Base-by-base conservation (phyloP, 1,284 basidiomycete species). In the Phellopilus nigrolimitatus region DNA sequence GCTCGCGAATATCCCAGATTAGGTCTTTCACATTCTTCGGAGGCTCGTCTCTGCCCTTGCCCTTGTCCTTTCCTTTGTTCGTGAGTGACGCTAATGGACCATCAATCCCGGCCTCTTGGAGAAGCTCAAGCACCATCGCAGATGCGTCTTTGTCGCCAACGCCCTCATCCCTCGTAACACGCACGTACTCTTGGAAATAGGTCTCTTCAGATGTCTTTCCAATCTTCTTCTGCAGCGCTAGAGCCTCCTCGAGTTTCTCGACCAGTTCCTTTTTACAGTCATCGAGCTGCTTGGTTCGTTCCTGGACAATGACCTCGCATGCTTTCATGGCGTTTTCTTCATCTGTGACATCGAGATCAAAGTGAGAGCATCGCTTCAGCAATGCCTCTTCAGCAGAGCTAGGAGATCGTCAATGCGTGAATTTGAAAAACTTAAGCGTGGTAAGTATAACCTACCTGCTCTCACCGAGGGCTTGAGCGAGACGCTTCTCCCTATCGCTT, bases 301-400 rank as follows among this genome's bases (percentile, higher is more conserved):
- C 90, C 52, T 79, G 68, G 47, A 95, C 86, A 59, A 97, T 95
- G 60, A 91, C 82, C 60, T 95, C 89, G 67, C 93, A 97, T 3
- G 91, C 91, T 63, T 89, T 91, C 78, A 89, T 88, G 1, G 91
- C 84, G 55, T 89, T 88, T 56, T 85, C 82, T 58, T 78, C 80
- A 47, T 78, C 72, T 17, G 78, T 80, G 17, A 82, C 78, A 51
- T 95, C 89, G 34, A 95, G 78, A 62, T 92, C 88, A 67, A 95
- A 95, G 66, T 95, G 93, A 6, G 93, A 94, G 64, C 92, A 95
- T 25, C 92, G 86, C 64, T 95, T 95, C 50, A 95, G 74, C 3
- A 95, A 75, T 0, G 93, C 93, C 70, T 95, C 91, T 64, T 95
- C 90, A 0, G 91, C 90, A 51, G 88, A 82, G 60, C 87, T 88